Evolutionary conservation across 1,284 basidiomycete genomes (phyloP).

Genomic region (Trichosporon faecale): DNA sequence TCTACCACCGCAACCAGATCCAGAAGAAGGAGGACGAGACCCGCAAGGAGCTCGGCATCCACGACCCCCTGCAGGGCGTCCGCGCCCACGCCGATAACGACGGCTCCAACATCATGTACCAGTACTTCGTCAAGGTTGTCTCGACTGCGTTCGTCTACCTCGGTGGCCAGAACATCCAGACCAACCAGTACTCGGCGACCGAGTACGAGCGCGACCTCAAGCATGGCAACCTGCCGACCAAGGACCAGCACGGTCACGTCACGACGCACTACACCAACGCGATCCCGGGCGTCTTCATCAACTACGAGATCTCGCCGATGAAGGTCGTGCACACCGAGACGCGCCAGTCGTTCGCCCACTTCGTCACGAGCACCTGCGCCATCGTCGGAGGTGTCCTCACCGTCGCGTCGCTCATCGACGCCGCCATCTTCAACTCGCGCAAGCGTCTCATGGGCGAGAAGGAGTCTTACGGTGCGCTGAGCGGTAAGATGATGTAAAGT

Average conservation of each 20-base stretch:
- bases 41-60: constrained; percentile 64
- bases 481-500: constrained; percentile 48
- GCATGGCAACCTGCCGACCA: constrained; percentile 55
- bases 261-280: constrained; percentile 78
- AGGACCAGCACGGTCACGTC: constrained; percentile 63
- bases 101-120: constrained; percentile 21
- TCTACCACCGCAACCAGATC: constrained; percentile 52
- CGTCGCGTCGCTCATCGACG: constrained; percentile 87
- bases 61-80: constrained; percentile 76
- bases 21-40: constrained; percentile 66
- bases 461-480: constrained; percentile 33
- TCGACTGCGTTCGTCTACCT: constrained; percentile 83
- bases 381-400: constrained; percentile 97
- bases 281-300: constrained; percentile 84
- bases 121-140: constrained; percentile 73
- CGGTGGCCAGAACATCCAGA: constrained; percentile 60
- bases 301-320: constrained; percentile 97
- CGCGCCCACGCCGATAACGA: constrained; percentile 16
- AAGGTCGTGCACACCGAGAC: constrained; percentile 86
- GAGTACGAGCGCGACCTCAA: constrained; percentile 88
- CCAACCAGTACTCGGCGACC: constrained; percentile 84
- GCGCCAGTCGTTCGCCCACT: constrained; percentile 92
- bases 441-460: constrained; percentile 41
- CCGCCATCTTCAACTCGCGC: constrained; percentile 65
- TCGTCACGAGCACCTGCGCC: constrained; percentile 93